These are phyloP conservation scores for Umbelopsis vinacea DNA, from an alignment of 192 early-diverging fungal genomes.

Conservation along the genomic window DNA sequence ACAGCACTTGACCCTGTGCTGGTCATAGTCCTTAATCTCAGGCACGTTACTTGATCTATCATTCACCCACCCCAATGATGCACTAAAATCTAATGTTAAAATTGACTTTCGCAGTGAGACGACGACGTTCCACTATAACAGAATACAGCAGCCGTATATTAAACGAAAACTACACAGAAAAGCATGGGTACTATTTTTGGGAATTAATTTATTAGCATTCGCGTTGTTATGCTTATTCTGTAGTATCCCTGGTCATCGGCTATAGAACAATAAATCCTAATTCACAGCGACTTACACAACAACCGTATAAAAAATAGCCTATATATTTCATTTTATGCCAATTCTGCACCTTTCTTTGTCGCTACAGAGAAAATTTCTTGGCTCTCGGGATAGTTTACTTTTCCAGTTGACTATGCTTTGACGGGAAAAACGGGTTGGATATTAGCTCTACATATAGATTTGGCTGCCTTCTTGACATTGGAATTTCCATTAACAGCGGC, in stretches of 20 bases:
- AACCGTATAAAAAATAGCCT: too few species aligned
- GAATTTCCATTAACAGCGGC: too few species aligned
- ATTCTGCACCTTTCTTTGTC: too few species aligned
- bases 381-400: too few species aligned
- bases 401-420: too few species aligned
- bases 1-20: slow-evolving; percentile 45
- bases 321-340: too few species aligned
- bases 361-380: too few species aligned
- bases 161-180: slow-evolving; percentile 29
- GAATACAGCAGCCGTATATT: slow-evolving; percentile 35
- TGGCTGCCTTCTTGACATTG: too few species aligned
- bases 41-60: slow-evolving; percentile 24
- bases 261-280: slow-evolving; percentile 17
- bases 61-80: neutral
- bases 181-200: slow-evolving; percentile 23
- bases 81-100: neutral
- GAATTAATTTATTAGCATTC: slow-evolving; percentile 24
- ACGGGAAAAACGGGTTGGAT: too few species aligned
- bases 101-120: slow-evolving; percentile 33
- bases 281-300: too few species aligned
- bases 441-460: too few species aligned
- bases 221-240: slow-evolving; percentile 35
- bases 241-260: slow-evolving; percentile 37
- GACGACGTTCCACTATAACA: slow-evolving; percentile 40
- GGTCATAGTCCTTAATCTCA: slow-evolving; percentile 38